Evolutionary conservation across 306 rosid species (phyloP), one percentile per base, ranked within the genome.

Genomic region (Calophaca sinica): DNA sequence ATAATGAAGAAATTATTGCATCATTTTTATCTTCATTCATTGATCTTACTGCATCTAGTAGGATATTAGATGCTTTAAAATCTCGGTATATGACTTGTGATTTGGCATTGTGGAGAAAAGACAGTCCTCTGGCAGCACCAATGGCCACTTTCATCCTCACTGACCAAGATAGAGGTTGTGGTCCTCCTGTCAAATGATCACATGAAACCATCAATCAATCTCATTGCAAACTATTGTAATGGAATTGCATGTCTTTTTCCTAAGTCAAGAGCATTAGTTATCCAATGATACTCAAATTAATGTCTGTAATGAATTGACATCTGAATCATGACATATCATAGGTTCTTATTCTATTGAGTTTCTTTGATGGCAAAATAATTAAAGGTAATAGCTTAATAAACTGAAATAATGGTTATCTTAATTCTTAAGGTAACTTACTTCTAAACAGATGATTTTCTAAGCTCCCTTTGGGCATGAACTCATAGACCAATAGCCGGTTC

Each of bases 371-470:
- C 11, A 44, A 41, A 67, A 31, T 15, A 20, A 73, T 38, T 28
- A 39, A 48, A 67, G 68, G 7, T 13, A 32, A 52, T 44, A 71
- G 32, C 32, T 38, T 6, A 73, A 28, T 14, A 46, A 20, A 79
- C n/a, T 2, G 36, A 32, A 32, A 32, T 32, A 32, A 32, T 32
- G 2, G 36, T 32, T 3, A 32, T 2, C 36, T 32, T 32, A 32
- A 32, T 32, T 33, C 36, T 33, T 4, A 33, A 7, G 29, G 10
- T 39, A 44, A 81, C 96, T 83, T 88, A 93, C 98, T 93, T 86
- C 96, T 87, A 82, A 93, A 93, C 13, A 93, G 85, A 90, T 93
- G 96, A 82, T 93, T 93, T 81, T 92, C 97, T 78, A 92, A 83
- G 84, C 97, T 92, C 66, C 97, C 97, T 60, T 87, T 90, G 2